phyloP scores from a whole-genome alignment of 352 stramenopile species.

The Pythium utonaiense region DNA sequence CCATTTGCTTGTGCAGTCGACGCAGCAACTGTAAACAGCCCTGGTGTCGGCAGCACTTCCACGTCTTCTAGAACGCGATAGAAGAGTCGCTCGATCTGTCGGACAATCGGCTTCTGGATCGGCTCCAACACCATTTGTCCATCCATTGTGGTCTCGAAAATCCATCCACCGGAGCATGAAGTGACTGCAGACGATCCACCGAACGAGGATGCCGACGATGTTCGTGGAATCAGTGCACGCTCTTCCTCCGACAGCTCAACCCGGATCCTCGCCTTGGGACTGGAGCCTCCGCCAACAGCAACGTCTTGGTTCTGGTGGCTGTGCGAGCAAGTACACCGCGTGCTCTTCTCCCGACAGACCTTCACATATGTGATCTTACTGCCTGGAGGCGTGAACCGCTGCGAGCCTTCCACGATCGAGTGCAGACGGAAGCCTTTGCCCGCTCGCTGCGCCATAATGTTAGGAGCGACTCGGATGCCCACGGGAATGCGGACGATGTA shows the following conservation, averaged over 20 bases:
- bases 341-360: conserved; percentile 76
- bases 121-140: conserved; percentile 72
- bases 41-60: conserved; percentile 59
- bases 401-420: conserved; percentile 79
- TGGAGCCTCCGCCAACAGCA: not conserved
- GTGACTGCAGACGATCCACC: conserved; percentile 13
- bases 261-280: conserved; percentile 19
- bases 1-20: not conserved
- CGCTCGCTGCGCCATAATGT: conserved; percentile 81
- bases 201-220: conserved; percentile 21
- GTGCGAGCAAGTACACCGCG: conserved; percentile 45
- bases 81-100: conserved; percentile 76
- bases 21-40: conserved; percentile 17
- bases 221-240: conserved; percentile 20
- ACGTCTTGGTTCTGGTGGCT: conserved; percentile 34
- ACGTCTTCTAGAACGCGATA: conserved; percentile 72
- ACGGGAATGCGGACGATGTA: conserved; percentile 83
- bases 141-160: conserved; percentile 86
- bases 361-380: conserved; percentile 85
- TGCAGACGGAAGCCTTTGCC: conserved; percentile 80
- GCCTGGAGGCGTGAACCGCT: conserved; percentile 74
- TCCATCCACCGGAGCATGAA: conserved; percentile 71
- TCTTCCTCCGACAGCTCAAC: conserved; percentile 25
- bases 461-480: conserved; percentile 70
- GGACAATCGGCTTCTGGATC: conserved; percentile 50